phyloP scores from a whole-genome alignment of 2,329 filamentous ascomycete genomes.

The Claviceps africana region DNA sequence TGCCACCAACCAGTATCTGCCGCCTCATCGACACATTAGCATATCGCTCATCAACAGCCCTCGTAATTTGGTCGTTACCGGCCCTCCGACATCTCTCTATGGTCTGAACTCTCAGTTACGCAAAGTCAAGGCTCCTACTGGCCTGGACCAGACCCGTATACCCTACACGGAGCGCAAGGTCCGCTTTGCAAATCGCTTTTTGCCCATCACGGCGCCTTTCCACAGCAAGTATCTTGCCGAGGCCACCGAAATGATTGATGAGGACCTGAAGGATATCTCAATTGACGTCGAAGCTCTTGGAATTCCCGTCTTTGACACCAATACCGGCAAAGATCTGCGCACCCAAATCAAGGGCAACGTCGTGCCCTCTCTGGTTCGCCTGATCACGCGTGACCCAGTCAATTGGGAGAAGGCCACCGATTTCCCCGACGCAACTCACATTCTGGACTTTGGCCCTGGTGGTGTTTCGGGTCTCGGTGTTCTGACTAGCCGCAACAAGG shows the following conservation, averaged over 20 bases:
- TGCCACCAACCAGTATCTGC: conserved; percentile 91
- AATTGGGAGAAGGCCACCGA: conserved; percentile 93
- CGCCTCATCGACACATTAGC: conserved; percentile 79
- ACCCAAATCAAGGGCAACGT: conserved; percentile 59
- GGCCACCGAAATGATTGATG: conserved; percentile 68
- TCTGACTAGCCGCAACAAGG: conserved; percentile 96
- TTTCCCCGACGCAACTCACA: conserved; percentile 82
- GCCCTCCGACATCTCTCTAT: conserved; percentile 88
- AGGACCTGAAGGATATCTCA: conserved; percentile 70
- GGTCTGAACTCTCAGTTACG: conserved; percentile 89
- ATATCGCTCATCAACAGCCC: conserved; percentile 96
- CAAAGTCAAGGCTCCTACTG: conserved; percentile 96
- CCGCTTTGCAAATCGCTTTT: conserved; percentile 90
- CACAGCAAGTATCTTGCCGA: conserved; percentile 87
- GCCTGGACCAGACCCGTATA: conserved; percentile 85
- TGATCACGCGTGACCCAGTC: conserved; percentile 89
- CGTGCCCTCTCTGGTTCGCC: conserved; percentile 71
- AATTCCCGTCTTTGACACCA: conserved; percentile 82
- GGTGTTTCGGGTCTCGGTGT: conserved; percentile 93
- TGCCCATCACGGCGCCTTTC: conserved; percentile 95
- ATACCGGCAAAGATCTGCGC: conserved; percentile 74
- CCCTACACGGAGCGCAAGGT: conserved; percentile 93
- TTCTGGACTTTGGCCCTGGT: conserved; percentile 91
- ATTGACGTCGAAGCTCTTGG: conserved; percentile 62
- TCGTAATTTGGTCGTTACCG: conserved; percentile 91